A percentile compares a stretch with the other conserved stretches of the same genome.
Evolutionary conservation across 345 rosid genomes (phyloP).

Genomic region (Euphorbia tirucalli): DNA sequence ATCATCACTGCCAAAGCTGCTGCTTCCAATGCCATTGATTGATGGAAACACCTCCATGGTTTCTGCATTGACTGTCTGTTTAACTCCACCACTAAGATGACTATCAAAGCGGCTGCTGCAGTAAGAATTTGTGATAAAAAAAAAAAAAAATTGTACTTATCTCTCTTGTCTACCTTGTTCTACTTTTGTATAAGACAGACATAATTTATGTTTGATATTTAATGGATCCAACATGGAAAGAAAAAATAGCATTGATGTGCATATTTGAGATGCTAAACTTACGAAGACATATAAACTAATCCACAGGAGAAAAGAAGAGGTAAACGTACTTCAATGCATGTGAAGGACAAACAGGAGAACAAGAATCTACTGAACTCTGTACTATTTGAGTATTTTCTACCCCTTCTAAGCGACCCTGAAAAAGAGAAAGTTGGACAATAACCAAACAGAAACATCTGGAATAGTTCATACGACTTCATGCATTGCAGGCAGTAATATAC

Average conservation of each 20-base stretch:
- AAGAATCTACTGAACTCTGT: constrained; percentile 68
- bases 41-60: not conserved
- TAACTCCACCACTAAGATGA: not conserved
- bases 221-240: constrained; percentile 4
- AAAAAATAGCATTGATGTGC: too few species aligned
- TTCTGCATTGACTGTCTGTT: not conserved
- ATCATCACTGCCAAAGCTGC: constrained; percentile 7
- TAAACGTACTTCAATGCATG: constrained; percentile 67
- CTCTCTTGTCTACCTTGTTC: not conserved
- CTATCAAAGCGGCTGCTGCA: not conserved
- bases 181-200: not conserved
- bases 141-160: too few species aligned
- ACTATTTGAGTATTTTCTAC: constrained; percentile 32
- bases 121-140: too few species aligned
- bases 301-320: not conserved
- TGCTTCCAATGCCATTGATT: not conserved
- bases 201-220: not conserved
- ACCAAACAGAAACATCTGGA: not conserved
- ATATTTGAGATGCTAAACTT: too few species aligned
- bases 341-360: constrained; percentile 68
- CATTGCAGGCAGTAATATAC: not conserved
- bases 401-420: constrained; percentile 49
- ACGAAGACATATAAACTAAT: too few species aligned
- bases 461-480: not conserved
- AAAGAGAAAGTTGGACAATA: constrained; percentile 16